Evolutionary conservation across 2,329 filamentous ascomycete genomes (phyloP), one percentile per base, ranked within the genome.

Genomic region (Hymenoscyphus albidus): DNA sequence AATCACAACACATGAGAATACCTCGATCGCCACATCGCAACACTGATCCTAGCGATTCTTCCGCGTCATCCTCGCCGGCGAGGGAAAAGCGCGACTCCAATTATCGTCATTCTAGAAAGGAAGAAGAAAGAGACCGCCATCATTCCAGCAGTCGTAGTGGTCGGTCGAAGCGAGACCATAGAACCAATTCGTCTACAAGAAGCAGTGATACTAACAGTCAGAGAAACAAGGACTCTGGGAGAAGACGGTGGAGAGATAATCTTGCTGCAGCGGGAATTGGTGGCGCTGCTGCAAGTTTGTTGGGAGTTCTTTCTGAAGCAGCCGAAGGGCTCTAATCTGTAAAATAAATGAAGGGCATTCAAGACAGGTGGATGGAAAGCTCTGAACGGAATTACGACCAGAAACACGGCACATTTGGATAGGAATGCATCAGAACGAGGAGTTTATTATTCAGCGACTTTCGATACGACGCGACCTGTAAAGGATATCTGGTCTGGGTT

Each of bases 221-320:
- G 31, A 65, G 55, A 35, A 59, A 67, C 16, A 66, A 61, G 48
- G 63, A 60, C 12, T 55, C 61, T 40, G 64, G 58, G 70, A 81
- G 78, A 72, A 81, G 79, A 70, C 54, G 71, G 13, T 81, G 81
- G 75, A 81, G 82, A 58, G 83, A 85, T 67, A 82, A 84, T 16
- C 77, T 87, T 3, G 80, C 81, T 1, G 84, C 83, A 0, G 85
- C 84, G 5, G 44, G 44, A 48, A 48, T 48, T 38, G 85, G 85
- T 3, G 84, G 85, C 10, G 85, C 85, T 0, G 85, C 86, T 0
- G 84, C 82, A 2, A 86, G 83, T 62, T 74, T 88, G 66, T 70
- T 88, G 57, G 82, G 81, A 62, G 84, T 87, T 1, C 74, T 88
- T 39, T 81, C 82, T 3, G 84, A 88, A 72, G 85, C 85, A 32